Conservation (phyloP, 129 eudicot genomes). For the Daucus carota region DH1_v3.0 NC_030383.2:40646501-40647000, state of each 20-base stretch:
- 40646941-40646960: conserved; percentile 49
- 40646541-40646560: neutral
- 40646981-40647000: conserved; percentile 15
- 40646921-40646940: conserved; percentile 42
- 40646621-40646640: neutral
- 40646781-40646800: conserved; percentile 54
- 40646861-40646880: conserved; percentile 52
- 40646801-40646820: conserved; percentile 60
- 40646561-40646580: neutral
- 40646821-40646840: conserved; percentile 45
- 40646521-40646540: neutral
- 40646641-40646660: neutral
- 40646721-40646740: conserved; percentile 35
- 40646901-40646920: conserved; percentile 37
- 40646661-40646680: neutral
- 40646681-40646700: neutral
- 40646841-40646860: conserved; percentile 48
- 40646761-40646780: conserved; percentile 39
- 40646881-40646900: conserved; percentile 58
- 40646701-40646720: conserved; percentile 23
- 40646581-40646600: conserved; percentile 23
- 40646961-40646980: conserved; percentile 4
- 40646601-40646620: conserved; percentile 47
- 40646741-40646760: conserved; percentile 55
- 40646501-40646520: too few species aligned